A percentile compares a stretch with the other conserved stretches of the same genome.
Conservation (phyloP, 1,284 basidiomycete species). For the Schizopora paradoxa region DNA sequence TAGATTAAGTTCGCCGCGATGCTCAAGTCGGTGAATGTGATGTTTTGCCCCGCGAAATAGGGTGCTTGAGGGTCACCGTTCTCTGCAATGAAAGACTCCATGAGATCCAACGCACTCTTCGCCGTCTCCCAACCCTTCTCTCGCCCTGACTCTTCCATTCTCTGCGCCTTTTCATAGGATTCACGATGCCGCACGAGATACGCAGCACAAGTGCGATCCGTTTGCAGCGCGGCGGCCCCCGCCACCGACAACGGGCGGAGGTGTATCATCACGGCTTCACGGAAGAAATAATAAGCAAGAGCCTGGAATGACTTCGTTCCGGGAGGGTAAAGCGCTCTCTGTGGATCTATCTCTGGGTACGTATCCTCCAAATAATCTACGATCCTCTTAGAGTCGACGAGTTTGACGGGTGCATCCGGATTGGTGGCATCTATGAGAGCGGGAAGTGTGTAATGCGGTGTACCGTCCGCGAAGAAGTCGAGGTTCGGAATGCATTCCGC, state of each 20-base stretch:
- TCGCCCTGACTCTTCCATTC: background rate
- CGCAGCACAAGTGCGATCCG: background rate
- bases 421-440: conserved; percentile 2
- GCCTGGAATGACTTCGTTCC: conserved; percentile 3
- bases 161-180: background rate
- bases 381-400: conserved; percentile 6
- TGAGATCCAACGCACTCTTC: background rate
- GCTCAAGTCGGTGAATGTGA: background rate
- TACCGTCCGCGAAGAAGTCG: background rate
- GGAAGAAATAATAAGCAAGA: background rate
- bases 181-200: background rate
- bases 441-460: background rate
- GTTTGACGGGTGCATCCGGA: conserved; percentile 3
- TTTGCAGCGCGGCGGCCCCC: background rate
- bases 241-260: background rate
- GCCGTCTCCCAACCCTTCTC: background rate
- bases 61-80: background rate
- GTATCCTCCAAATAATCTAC: conserved; percentile 8
- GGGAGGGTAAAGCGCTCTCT: conserved; percentile 2
- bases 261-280: background rate
- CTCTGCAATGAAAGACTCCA: background rate
- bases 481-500: background rate
- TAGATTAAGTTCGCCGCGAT: background rate
- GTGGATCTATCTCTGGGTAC: conserved; percentile 4
- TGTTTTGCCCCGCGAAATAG: background rate